Base-by-base conservation (phyloP, 352 stramenopile genomes). In the Phytophthora chlamydospora region DNA sequence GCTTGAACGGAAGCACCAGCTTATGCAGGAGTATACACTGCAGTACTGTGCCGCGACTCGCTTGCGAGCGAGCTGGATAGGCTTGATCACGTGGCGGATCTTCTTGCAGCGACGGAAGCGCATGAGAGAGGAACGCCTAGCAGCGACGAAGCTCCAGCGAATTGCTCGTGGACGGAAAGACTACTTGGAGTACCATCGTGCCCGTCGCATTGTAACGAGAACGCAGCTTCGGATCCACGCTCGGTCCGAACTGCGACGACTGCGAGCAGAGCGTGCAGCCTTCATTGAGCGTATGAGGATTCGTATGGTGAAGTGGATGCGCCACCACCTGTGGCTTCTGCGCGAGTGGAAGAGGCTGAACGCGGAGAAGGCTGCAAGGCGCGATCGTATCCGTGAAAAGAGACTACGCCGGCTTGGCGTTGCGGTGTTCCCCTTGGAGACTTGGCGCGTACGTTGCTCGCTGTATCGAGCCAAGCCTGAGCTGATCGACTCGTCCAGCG, bases 281-380 rank as follows among this genome's bases (percentile, higher is more conserved):
- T 75, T 74, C 27, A 45, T 85, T 1, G 73, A 89, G n/a, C 14
- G 46, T 3, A 89, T 87, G 80, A 71, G 66, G 11, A 4, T 68
- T 21, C 65, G 68, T 8, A 59, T 91, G 5, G 61, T 88, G 11
- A 49, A 43, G 10, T 91, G 79, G 82, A 88, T 86, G 78, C 66
- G 60, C 0, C 41, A 56, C 12, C 63, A 76, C 0, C 58, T 88
- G 3, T 68, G 71, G 13, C 48, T 81, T 1, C 38, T 90, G 34
- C 62, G 64, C 5, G 66, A 52, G 51, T 90, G 83, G 83, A 88
- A 84, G 32, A 34, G 49, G 32, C n/a, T 76, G 11, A 85, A 90
- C 33, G 72, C 62, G 6, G 39, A 41, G 14, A 85, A 72, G 56
- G 66, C 78, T 13, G 70, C 71, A 16, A 62, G 78, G 2, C 71